These are phyloP conservation scores for Paspalum notatum DNA, from an alignment of 176 grass and related monocot species.

Conservation along the genomic window DNA sequence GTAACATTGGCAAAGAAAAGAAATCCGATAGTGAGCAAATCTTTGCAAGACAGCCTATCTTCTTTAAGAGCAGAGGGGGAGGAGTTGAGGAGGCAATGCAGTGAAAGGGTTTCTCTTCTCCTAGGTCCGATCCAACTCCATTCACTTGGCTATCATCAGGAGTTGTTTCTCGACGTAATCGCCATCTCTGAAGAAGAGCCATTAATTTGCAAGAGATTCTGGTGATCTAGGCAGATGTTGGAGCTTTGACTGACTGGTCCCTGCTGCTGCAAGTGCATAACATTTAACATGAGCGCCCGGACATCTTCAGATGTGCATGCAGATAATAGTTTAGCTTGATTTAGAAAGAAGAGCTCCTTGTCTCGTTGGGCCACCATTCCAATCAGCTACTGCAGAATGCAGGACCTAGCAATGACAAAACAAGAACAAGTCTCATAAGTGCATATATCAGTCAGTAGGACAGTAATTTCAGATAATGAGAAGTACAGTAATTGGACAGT, in stretches of 20 bases:
- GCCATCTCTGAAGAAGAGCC: slow-evolving; percentile 63
- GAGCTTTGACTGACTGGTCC: slow-evolving; percentile 85
- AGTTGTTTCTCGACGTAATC: slow-evolving; percentile 65
- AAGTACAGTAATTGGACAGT: background rate
- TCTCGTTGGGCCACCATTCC: slow-evolving; percentile 20
- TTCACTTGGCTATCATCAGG: slow-evolving; percentile 85
- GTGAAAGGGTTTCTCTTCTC: slow-evolving; percentile 90
- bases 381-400: slow-evolving; percentile 39
- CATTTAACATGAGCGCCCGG: slow-evolving; percentile 74
- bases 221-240: slow-evolving; percentile 80
- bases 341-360: background rate
- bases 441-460: no score
- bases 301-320: slow-evolving; percentile 32
- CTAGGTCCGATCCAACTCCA: slow-evolving; percentile 86
- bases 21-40: slow-evolving; percentile 41
- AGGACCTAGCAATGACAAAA: slow-evolving; percentile 43
- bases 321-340: slow-evolving; percentile 33
- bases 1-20: slow-evolving; percentile 36
- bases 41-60: slow-evolving; percentile 12
- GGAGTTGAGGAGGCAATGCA: no score
- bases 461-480: no score
- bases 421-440: slow-evolving; percentile 36
- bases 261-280: slow-evolving; percentile 89
- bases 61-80: slow-evolving; percentile 27
- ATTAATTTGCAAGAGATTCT: slow-evolving; percentile 89